Evolutionary conservation across 331 rosid genomes (phyloP).

Genomic region (Quercus lobata): DNA sequence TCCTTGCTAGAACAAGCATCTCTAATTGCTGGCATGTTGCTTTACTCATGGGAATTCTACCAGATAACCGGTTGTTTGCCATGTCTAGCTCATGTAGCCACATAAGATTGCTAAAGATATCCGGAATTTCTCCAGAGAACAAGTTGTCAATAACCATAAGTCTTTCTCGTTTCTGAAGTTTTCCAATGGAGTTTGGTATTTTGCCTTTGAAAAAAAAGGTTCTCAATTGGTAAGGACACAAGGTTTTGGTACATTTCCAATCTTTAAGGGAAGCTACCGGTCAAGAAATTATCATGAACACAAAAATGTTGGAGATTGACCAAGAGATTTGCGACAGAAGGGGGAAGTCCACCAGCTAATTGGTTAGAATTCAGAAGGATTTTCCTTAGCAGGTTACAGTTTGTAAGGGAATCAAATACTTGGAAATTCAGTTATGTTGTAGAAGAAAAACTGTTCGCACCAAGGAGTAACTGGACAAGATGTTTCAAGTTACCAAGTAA

Average conservation of each 20-base stretch:
- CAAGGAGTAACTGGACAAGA: no score
- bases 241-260: constrained; percentile 22
- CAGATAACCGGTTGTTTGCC: constrained; percentile 20
- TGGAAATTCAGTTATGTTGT: constrained; percentile 17
- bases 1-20: background rate
- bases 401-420: constrained; percentile 18
- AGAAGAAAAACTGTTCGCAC: constrained; percentile 13
- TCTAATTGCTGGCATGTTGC: no score
- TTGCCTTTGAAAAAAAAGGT: constrained; percentile 27
- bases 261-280: no score
- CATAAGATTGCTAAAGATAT: constrained; percentile 38
- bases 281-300: no score
- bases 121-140: constrained; percentile 34
- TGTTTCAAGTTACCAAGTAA: no score
- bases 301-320: constrained; percentile 7
- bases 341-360: constrained; percentile 26
- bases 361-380: constrained; percentile 16
- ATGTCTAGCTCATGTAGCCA: background rate
- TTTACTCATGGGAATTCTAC: constrained; percentile 8
- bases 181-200: constrained; percentile 27
- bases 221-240: constrained; percentile 14
- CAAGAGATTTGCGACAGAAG: constrained; percentile 28
- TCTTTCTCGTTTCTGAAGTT: background rate
- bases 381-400: constrained; percentile 4
- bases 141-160: background rate